Percentiles rank a stretch among this genome's conserved stretches.
Conservation (phyloP, 495 filamentous ascomycete genomes). For the Penicillium mononematosum region DNA sequence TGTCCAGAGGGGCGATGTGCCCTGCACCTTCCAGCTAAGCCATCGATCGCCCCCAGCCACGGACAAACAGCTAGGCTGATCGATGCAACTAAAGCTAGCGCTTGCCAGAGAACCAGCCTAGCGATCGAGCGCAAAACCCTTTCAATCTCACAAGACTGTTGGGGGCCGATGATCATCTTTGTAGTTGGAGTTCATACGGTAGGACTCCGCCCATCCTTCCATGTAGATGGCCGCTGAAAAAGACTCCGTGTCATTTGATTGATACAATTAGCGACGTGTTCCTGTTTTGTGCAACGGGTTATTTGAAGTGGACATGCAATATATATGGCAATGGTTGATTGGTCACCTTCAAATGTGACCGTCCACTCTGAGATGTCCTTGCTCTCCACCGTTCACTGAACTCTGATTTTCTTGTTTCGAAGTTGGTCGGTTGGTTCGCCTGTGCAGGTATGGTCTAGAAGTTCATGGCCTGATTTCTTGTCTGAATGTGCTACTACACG, state of each 20-base stretch:
- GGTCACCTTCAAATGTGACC: conserved; percentile 4
- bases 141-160: not conserved
- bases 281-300: not conserved
- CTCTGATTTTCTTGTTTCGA: not conserved
- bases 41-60: not conserved
- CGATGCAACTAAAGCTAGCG: not conserved
- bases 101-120: not conserved
- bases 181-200: not conserved
- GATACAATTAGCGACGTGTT: not conserved
- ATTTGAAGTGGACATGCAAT: not conserved
- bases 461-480: not conserved
- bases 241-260: not conserved
- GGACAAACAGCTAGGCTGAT: not conserved
- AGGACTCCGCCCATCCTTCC: not conserved
- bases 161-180: not conserved
- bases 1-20: not conserved
- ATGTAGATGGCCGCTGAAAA: not conserved
- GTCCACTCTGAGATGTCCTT: not conserved
- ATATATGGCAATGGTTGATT: not conserved
- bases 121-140: not conserved
- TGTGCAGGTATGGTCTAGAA: not conserved
- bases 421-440: not conserved
- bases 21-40: not conserved
- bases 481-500: not conserved
- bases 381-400: not conserved